Conservation (phyloP, 495 filamentous ascomycete species). For the Friedmanniomyces simplex region DNA sequence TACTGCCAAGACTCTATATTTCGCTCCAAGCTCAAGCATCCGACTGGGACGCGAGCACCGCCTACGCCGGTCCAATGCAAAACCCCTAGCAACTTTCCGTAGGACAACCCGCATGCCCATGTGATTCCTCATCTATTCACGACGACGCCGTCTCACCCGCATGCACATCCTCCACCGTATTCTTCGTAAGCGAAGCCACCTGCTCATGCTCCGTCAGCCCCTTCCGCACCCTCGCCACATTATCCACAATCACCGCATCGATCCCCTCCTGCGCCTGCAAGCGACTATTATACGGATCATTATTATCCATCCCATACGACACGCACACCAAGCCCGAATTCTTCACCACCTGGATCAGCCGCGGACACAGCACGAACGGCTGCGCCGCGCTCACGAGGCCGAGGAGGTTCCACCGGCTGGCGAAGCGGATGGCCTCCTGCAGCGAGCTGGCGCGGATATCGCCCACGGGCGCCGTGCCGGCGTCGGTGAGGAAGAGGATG, state of each 20-base stretch:
- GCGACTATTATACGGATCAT: slow-evolving; percentile 72
- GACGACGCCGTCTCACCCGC: too few species aligned
- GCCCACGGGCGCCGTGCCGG: slow-evolving; percentile 61
- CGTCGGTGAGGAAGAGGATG: slow-evolving; percentile 87
- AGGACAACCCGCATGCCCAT: not conserved
- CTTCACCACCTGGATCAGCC: slow-evolving; percentile 93
- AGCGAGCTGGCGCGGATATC: slow-evolving; percentile 88
- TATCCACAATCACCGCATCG: slow-evolving; percentile 94
- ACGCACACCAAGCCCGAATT: slow-evolving; percentile 89
- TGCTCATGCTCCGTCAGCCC: slow-evolving; percentile 43
- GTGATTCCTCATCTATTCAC: not conserved
- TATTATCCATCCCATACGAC: slow-evolving; percentile 85
- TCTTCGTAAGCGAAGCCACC: not conserved
- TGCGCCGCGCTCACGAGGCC: slow-evolving; percentile 80
- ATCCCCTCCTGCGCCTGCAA: slow-evolving; percentile 90
- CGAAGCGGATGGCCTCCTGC: slow-evolving; percentile 92
- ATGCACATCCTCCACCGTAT: not conserved
- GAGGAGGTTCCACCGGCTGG: slow-evolving; percentile 83
- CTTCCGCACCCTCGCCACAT: slow-evolving; percentile 71
- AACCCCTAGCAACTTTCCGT: not conserved
- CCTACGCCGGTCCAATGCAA: not conserved
- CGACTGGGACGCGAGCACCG: slow-evolving; percentile 5
- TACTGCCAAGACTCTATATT: not conserved
- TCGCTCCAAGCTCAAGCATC: slow-evolving; percentile 6
- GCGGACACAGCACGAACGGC: slow-evolving; percentile 74